Evolutionary conservation across 73 alveolate genomes (phyloP), one percentile per base, ranked within the genome.

Genomic region (Paramecium primaurelia): DNA sequence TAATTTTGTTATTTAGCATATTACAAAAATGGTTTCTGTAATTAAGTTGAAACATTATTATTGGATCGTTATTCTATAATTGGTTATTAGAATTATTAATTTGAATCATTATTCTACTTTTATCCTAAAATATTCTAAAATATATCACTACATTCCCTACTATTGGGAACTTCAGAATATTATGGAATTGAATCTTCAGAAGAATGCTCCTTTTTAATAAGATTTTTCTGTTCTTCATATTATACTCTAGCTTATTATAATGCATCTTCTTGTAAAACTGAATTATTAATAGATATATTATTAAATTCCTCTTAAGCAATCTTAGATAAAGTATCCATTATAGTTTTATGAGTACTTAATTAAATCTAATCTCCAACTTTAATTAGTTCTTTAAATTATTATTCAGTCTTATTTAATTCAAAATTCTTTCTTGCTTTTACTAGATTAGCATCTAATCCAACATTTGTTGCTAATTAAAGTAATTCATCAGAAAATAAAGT

Each of bases 401-500:
- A 42, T 25, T 75, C 68, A 16, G 88, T 38, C 37, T 75, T 12
- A 5, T 36, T 38, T 10, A 14, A 3, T 16, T 36, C 58, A 75
- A 12, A 75, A 75, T 36, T 38, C 22, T 75, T 38, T 22, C 59
- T 75, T 14, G 88, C 88, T 38, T 18, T 42, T 22, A 75, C 26
- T 38, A 75, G n/a, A 38, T 75, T 42, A 37, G 88, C 14, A 38
- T 38, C 36, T 36, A 75, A 42, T 38, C 88, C 88, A 11, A 75
- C 88, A 8, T 30, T 38, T 0, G 69, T 12, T 38, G 88, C 88
- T 11, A 75, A 38, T 8, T 38, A 22, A 5, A 38, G 38, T 8
- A 75, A 16, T 42, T 75, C 88, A 16, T 38, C 88, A 75, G 88
- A 75, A 75, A 30, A 75, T 20, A 75, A 36, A 4, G 88, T 75